Evolutionary conservation across 306 rosid genomes (phyloP).

Genomic region (Vigna reflexopilosa): DNA sequence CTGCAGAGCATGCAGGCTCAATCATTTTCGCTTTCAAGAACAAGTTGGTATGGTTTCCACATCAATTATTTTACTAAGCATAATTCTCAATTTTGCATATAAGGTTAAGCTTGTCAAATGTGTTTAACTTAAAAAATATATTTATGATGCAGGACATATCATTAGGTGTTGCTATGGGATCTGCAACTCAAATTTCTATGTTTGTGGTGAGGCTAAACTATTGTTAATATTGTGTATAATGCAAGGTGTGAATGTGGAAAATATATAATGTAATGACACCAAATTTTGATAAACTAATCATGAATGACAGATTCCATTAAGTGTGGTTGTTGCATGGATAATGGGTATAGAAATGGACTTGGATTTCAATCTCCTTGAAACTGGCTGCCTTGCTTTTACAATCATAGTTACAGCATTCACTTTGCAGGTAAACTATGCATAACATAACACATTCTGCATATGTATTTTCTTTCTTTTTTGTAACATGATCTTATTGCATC

Average conservation of each 20-base stretch:
- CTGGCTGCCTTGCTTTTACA: conserved; percentile 83
- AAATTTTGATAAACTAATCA: conserved; percentile 26
- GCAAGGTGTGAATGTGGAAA: neutral
- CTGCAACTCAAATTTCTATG: conserved; percentile 92
- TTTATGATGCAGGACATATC: conserved; percentile 71
- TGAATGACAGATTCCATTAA: conserved; percentile 73
- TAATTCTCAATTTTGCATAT: neutral
- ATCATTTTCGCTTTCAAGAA: conserved; percentile 91
- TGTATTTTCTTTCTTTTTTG: neutral
- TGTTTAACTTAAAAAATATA: neutral
- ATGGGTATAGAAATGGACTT: conserved; percentile 85
- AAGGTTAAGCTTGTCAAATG: neutral
- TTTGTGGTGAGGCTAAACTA: conserved; percentile 75
- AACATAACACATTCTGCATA: neutral
- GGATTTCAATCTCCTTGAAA: conserved; percentile 83
- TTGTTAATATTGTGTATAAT: neutral
- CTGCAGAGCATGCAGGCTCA: conserved; percentile 98
- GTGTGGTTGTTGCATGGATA: conserved; percentile 86
- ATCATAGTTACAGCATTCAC: conserved; percentile 81
- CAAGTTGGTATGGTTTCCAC: conserved; percentile 67
- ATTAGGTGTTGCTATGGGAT: conserved; percentile 91
- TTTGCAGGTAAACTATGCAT: conserved; percentile 61
- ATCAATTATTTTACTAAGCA: neutral
- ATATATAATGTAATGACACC: neutral
- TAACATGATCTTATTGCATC: conserved; percentile 10